A percentile compares a stretch with the other conserved stretches of the same genome.
Evolutionary conservation across 2,329 filamentous ascomycete species (phyloP).

Genomic region (Penicillium sp.): DNA sequence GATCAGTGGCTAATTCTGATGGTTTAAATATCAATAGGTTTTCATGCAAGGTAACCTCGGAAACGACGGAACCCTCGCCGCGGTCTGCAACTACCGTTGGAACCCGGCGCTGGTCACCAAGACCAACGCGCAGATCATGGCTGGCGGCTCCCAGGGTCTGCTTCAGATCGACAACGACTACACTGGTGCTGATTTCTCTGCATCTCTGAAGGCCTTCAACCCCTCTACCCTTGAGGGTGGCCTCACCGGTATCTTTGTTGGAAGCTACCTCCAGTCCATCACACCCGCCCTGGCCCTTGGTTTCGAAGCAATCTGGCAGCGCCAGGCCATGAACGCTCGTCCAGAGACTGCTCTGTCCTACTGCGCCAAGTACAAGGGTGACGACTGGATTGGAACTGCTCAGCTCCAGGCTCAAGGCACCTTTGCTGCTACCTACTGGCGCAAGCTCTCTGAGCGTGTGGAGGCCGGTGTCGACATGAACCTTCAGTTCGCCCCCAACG

Average conservation of each 20-base stretch:
- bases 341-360: conserved; percentile 93
- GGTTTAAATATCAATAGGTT: conserved; percentile 56
- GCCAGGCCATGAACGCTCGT: conserved; percentile 75
- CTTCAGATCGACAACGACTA: conserved; percentile 95
- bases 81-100: conserved; percentile 94
- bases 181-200: conserved; percentile 87
- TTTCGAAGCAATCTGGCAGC: conserved; percentile 92
- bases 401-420: conserved; percentile 87
- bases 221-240: conserved; percentile 91
- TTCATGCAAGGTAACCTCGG: conserved; percentile 96
- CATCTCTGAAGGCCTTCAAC: conserved; percentile 90
- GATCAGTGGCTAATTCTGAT: neutral
- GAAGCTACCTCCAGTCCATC: conserved; percentile 90
- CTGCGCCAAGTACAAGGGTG: conserved; percentile 84
- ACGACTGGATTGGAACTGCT: conserved; percentile 89
- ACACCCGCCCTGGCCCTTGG: conserved; percentile 85
- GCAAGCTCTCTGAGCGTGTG: conserved; percentile 86
- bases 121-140: conserved; percentile 80
- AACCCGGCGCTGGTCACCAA: conserved; percentile 77
- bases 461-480: conserved; percentile 96
- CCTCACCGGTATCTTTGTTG: conserved; percentile 91
- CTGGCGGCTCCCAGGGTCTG: conserved; percentile 77
- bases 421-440: conserved; percentile 91
- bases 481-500: conserved; percentile 71
- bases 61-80: conserved; percentile 83